Evolutionary conservation across 805 yeast genomes (phyloP), one percentile per base, ranked within the genome.

Genomic region (Yamadazyma sp.): DNA sequence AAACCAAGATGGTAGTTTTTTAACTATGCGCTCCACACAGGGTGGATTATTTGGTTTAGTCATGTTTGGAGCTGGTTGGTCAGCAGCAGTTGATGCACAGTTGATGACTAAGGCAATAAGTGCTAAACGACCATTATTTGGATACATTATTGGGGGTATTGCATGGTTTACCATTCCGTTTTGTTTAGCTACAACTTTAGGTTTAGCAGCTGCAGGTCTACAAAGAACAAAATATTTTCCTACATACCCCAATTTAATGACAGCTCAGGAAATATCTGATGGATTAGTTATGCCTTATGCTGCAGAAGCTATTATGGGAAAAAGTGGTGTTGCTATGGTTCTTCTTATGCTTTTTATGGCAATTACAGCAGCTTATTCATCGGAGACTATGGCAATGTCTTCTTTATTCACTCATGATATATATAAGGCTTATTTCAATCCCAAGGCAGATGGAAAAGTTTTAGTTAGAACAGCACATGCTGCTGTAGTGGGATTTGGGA

Each of bases 311-410:
- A 35, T 55, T 16, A 44, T 55, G 50, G 60, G 60, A 8, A 53
- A 49, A 36, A 30, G 48, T 13, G 60, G 60, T 18, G 45, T 53
- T 8, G 53, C 53, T 1, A 48, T 49, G 49, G 49, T 51, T 7
- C 38, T 65, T 12, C 56, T 58, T 32, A 44, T 57, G 60, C 42
- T 65, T 4, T 67, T 66, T 53, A 45, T 65, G 24, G 62, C 71
- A 0, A 70, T 64, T 2, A 64, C 70, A 6, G 60, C 70, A 3
- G 62, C 73, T 1, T 55, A 61, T 32, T 58, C 69, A 15, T 69
- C 68, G 28, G 73, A 65, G 40, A 44, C 66, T 34, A 64, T 67
- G 41, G 70, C 70, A 8, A 48, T 65, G 3, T 56, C 67, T 1
- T 59, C 72, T 3, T 50, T 66, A 38, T 29, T 52, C 1, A 48